Conservation (phyloP, 2,329 filamentous ascomycete species). For the Diaporthe sp. region DNA sequence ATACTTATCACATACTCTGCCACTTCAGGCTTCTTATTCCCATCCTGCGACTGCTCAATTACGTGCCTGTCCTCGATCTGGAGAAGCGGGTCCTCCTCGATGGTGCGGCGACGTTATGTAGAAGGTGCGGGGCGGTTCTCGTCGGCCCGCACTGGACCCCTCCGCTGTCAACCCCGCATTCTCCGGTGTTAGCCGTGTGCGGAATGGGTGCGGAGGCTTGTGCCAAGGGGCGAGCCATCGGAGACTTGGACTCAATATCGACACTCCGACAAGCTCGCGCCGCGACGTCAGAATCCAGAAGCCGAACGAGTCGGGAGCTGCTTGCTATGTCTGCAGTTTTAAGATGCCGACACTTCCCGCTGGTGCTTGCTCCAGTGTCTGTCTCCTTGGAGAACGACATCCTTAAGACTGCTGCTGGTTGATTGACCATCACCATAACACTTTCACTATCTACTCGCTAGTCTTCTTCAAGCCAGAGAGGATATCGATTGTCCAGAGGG, state of each 20-base stretch:
- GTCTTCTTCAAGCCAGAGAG: not conserved
- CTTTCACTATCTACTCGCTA: not conserved
- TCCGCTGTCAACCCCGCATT: constrained; percentile 39
- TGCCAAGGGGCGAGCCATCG: not conserved
- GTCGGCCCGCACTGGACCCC: constrained; percentile 34
- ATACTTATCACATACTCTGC: too few relatives aligned
- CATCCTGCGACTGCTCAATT: not conserved
- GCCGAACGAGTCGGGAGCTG: constrained; percentile 2
- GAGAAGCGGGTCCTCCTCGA: constrained; percentile 2
- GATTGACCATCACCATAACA: not conserved
- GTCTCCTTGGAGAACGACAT: not conserved
- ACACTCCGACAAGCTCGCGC: constrained; percentile 25
- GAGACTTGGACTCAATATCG: constrained; percentile 12
- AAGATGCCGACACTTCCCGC: constrained; percentile 32
- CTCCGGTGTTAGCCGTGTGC: constrained; percentile 41
- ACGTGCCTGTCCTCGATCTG: not conserved
- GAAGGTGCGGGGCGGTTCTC: constrained; percentile 37
- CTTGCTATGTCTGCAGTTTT: not conserved
- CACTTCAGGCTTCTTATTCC: not conserved
- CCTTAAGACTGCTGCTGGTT: not conserved
- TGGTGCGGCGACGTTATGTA: not conserved
- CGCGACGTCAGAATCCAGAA: constrained; percentile 32
- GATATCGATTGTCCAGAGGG: not conserved
- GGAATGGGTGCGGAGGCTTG: constrained; percentile 17
- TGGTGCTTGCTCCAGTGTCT: not conserved